Evolutionary conservation across 495 filamentous ascomycete genomes (phyloP), one percentile per base, ranked within the genome.

Genomic region (Podospora bellae-mahoneyi): DNA sequence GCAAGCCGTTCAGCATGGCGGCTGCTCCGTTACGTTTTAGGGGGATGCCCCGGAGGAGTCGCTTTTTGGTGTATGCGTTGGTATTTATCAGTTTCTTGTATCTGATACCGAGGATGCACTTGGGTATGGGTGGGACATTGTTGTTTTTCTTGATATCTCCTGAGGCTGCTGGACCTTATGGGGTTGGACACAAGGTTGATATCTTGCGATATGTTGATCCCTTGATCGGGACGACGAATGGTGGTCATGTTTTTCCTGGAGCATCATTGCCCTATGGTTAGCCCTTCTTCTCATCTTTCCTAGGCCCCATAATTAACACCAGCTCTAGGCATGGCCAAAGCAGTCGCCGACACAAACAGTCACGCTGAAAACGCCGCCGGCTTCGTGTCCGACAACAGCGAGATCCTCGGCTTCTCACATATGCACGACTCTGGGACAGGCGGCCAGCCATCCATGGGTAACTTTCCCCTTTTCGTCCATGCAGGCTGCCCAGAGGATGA

Each of bases 401-500:
- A 73, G 48, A 77, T 82, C 61, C 66, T 74, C 48, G 86, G 86
- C 26, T 88, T 88, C 72, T 88, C 85, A 13, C 80, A 86, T 64
- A 84, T 89, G 79, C 90, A 93, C 78, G 90, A 92, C 72, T 89
- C 86, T 32, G 90, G 77, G 19, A 72, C 74, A n/a, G 71, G 71
- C 69, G 80, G 82, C 84, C 56, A 90, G 84, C 68, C 89, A 10
- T 91, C 88, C 2, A 73, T 94, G 69, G 91, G 91, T 28, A 91
- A 92, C 73, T 93, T 93, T 70, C 89, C 90, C 0, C 79, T 93
- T 0, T 93, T 93, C 68, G 82, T 87, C 1, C 87, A 90, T 54
- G 83, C 87, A 7, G 80, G 85, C 28, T 94, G 91, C 66, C 83
- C 86, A 0, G 82, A 84, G 19, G 87, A 91, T 68, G 82, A 90